phyloP scores from a whole-genome alignment of 192 early-diverging fungal species.

The Globomyces pollinis-pini region DNA sequence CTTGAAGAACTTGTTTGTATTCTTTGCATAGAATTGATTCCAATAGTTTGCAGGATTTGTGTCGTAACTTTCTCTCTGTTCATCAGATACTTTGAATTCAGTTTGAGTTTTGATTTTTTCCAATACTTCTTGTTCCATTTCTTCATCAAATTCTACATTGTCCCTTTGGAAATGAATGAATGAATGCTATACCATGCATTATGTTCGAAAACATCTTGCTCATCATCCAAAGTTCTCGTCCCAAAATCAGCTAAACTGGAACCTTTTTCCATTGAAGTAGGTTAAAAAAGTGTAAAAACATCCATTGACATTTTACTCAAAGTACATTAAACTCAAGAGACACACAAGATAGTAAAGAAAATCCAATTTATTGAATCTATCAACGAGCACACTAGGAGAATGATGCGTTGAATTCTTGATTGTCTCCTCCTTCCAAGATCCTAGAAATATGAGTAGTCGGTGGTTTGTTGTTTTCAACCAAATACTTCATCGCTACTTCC shows the following conservation, averaged over 20 bases:
- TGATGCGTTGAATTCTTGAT: constrained; percentile 19
- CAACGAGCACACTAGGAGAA: not conserved
- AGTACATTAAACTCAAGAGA: too few species aligned
- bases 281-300: too few species aligned
- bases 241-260: constrained; percentile 49
- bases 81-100: constrained; percentile 58
- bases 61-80: constrained; percentile 43
- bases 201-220: constrained; percentile 72
- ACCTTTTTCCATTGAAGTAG: too few species aligned
- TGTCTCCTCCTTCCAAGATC: constrained; percentile 63
- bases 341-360: too few species aligned
- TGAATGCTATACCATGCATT: constrained; percentile 90
- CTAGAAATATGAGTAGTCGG: constrained; percentile 49
- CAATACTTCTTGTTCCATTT: constrained; percentile 71
- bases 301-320: too few species aligned
- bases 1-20: constrained; percentile 54
- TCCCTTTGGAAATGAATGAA: constrained; percentile 36
- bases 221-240: constrained; percentile 58
- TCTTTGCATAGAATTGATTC: constrained; percentile 53
- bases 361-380: too few species aligned
- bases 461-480: constrained; percentile 44
- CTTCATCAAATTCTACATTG: constrained; percentile 82
- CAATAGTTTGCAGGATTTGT: constrained; percentile 43
- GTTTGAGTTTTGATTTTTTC: constrained; percentile 69
- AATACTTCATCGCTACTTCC: constrained; percentile 53